Evolutionary conservation across 2,329 filamentous ascomycete genomes (phyloP), one percentile per base, ranked within the genome.

Genomic region (Colletotrichum falcatum): DNA sequence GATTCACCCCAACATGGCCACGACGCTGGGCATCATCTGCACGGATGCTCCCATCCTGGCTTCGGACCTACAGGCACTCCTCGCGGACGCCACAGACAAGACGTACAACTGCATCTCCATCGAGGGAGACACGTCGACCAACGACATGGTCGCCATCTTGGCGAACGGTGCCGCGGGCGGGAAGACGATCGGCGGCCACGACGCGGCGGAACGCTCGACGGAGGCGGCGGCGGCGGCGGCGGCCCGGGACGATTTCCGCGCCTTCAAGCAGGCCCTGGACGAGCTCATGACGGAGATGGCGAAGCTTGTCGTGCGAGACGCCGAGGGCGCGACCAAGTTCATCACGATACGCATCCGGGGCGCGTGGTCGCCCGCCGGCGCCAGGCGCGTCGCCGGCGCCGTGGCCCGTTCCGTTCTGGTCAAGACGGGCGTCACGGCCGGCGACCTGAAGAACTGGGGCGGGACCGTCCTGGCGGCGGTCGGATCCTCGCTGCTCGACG

Each of bases 1-100:
- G 96, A 97, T 99, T 80, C 95, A 98, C 79, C 96, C 96, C 58
- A 98, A 99, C 85, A 97, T 99, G 95, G 96, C 94, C 37, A 99
- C 96, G 0, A 42, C 39, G 39, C 9, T 42, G 39, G 39, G 39
- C 39, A 42, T 42, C 39, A 42, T 42, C 39, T 42, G 39, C 39
- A 42, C 39, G 39, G 39, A 42, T 42, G 39, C 39, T 42, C 39
- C 39, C 39, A 42, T 42, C 39, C 39, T 42, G 39, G 39, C 39
- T 42, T 42, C 39, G 39, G 39, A 42, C 39, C 48, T 53, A 53
- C 48, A 53, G 48, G 48, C 48, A 53, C 48, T 53, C 48, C 48
- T 53, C 48, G 48, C 48, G 16, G 48, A 53, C 48, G 48, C 48
- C 48, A 53, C 48, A 53, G 90, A 93, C 75, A 90, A 90, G 71